Base-by-base conservation (phyloP, 805 yeast species). In the Barnettozyma californica region DNA sequence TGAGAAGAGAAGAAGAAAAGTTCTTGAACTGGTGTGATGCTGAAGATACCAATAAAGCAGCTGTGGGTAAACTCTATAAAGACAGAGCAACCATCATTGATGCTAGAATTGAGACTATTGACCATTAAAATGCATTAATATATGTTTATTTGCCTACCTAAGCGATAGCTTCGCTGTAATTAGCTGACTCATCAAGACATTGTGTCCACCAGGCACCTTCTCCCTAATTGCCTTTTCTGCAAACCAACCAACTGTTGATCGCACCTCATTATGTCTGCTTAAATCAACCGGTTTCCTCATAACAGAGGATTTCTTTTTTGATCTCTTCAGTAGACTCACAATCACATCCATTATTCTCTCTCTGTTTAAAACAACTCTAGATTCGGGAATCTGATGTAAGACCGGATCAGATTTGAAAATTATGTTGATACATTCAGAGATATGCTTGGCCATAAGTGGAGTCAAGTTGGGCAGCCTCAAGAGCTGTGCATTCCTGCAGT, bases 401-500 rank as follows among this genome's bases (percentile, higher is more conserved):
- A 41, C 14, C 1, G 54, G 53, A 20, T 56, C 64, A 4, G 66
- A 52, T 13, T 43, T 56, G 14, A 47, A 41, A 50, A 82, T 60
- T 3, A 81, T 74, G 0, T 53, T 55, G 6, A 77, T 61, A 5
- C 77, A 67, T 64, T 87, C 95, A 2, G 56, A 45, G 2, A 83
- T 70, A 10, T 83, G 63, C 14, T 65, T 60, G 20, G 53, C 58
- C 58, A 80, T 63, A 6, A 78, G 55, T 2, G 55, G 52, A 10
- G 61, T 47, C 3, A 69, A 59, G 8, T 70, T 60, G 3, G 65
- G 60, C 31, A 76, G 68, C 16, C 66, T 58, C n/a, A 74, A 65
- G 18, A 87, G 63, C 35, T 80, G 83, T 16, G 87, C 89, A 56
- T 86, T 86, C 19, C 69, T 57, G 57, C 88, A 82, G 59, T 82